Evolutionary conservation across 345 rosid species (phyloP), one percentile per base, ranked within the genome.

Genomic region (Psidium guajava): DNA sequence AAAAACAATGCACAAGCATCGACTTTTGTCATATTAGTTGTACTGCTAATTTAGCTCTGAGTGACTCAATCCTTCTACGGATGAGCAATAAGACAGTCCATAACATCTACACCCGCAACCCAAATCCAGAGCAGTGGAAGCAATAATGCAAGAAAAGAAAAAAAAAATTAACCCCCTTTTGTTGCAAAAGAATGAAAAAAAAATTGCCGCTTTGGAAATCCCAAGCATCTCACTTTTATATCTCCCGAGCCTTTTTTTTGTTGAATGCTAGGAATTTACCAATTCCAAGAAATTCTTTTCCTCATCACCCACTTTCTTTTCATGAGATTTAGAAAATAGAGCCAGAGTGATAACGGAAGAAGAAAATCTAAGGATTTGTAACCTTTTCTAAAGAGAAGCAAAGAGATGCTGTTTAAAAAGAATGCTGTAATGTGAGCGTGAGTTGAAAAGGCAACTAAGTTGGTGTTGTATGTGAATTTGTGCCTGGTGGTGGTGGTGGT

Each of bases 401-500:
- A 69, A 44, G n/a, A 58, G 73, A 44, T 40, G 61, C 55, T 28
- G 56, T 36, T 20, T 54, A 83, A 87, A 90, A 86, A 86, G 75
- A 82, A 82, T 86, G 50, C 58, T 27, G 55, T 20, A 82, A 56
- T 54, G 85, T 85, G 53, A 91, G 93, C 91, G 88, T 90, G 88
- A 87, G 91, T 85, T 47, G n/a, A 73, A 91, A 93, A 87, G 87
- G 87, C 22, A 57, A 86, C 89, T 82, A 86, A 89, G 89, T 84
- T 89, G 92, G 88, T 88, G 90, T 53, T 84, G 87, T 91, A 84
- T 91, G 88, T 89, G 83, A 82, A 89, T 86, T 84, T 89, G 92
- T 90, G 95, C 90, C 58, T 18, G 85, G 92, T 90, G 94, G 87
- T 87, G 58, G 25, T 55, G 58, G 94, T 93, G 95, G 95, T 91